Base-by-base conservation (phyloP, 2,329 filamentous ascomycete species). In the Nakataea oryzae region DNA sequence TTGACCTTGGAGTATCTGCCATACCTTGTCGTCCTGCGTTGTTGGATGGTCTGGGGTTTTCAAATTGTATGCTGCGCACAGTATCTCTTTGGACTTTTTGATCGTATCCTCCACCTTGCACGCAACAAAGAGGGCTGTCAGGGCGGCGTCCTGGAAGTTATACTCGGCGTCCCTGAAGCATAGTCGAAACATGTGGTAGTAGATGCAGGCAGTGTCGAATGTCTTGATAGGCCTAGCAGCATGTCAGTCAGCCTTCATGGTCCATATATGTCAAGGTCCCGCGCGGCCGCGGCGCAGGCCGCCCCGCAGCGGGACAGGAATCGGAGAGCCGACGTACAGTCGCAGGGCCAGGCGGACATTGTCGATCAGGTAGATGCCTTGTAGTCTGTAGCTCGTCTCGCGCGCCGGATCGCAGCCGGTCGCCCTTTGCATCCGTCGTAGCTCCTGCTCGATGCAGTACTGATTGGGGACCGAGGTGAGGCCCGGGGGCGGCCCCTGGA, bases 41-140 rank as follows among this genome's bases (percentile, higher is more conserved):
- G 73, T 89, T 74, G 74, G 91, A 81, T 74, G 89, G 73, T 75
- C 87, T 67, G 69, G 84, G 71, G 75, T 83, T 75, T 92, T 95
- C 50, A 96, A 78, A 70, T 96, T 97, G 75, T 93, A 91, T 28
- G 91, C 88, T 1, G 93, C 92, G 63, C 91, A 96, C 21, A 97
- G 80, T 64, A 99, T 96, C 66, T 99, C 95, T 63, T 85, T 86
- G 3, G 91, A 96, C 78, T 97, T 97, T 77, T 99, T 99, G 67
- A 97, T 84, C 0, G 95, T 99, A 74, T 99, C 95, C 74, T 99
- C 95, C 57, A 96, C 92, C 77, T 99, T 99, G 80, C 93, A 97
- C 2, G 93, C 93, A 3, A 93, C 90, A 70, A 97, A 93, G 11
- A 99, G 79, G 28, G 91, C 89, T 1, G 95, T 91, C 8, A 95